phyloP scores from a whole-genome alignment of 345 rosid species.

The Cardamine occulta region DNA sequence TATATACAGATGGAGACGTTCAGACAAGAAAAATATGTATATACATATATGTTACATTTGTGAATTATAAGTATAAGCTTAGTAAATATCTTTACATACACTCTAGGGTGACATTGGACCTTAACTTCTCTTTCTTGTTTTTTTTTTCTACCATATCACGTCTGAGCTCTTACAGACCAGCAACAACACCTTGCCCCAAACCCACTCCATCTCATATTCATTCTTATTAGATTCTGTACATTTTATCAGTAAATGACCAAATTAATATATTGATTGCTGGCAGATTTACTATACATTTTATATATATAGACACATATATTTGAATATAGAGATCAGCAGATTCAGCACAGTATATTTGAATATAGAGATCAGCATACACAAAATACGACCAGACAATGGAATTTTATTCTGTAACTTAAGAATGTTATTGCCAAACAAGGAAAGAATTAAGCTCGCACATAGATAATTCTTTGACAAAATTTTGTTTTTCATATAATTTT shows the following conservation, averaged over 20 bases:
- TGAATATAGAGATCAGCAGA: neutral
- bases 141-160: constrained; percentile 35
- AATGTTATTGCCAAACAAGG: constrained; percentile 24
- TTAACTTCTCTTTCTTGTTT: constrained; percentile 45
- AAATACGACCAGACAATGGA: constrained; percentile 18
- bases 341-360: neutral
- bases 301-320: neutral
- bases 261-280: constrained; percentile 12
- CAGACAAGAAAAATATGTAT: neutral
- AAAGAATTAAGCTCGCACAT: constrained; percentile 2
- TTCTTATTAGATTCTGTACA: constrained; percentile 17
- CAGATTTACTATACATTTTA: neutral
- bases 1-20: neutral
- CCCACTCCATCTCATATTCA: constrained; percentile 60
- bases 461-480: constrained; percentile 53
- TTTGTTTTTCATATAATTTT: constrained; percentile 37
- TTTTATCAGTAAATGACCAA: neutral
- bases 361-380: constrained; percentile 7
- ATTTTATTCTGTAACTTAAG: neutral
- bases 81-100: constrained; percentile 55
- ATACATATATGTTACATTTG: constrained; percentile 28
- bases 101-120: constrained; percentile 76
- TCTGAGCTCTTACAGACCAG: constrained; percentile 45
- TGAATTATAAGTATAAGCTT: constrained; percentile 26
- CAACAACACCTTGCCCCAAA: constrained; percentile 62